Conservation (phyloP, 768 basidiomycete species). For the Favolaschia claudopus region DNA sequence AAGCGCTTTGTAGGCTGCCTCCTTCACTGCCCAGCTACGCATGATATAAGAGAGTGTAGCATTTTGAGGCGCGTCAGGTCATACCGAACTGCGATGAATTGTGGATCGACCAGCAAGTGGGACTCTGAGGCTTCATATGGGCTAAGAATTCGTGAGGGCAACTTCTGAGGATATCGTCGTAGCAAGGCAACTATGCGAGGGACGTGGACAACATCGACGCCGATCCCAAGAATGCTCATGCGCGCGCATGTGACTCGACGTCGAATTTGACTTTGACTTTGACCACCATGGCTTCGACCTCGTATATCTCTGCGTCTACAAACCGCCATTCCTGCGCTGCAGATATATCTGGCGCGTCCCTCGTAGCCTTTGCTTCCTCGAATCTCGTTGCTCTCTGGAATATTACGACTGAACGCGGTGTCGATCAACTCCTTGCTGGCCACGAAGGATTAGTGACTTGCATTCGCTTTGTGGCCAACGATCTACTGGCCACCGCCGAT, state of each 20-base stretch:
- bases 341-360: conserved; percentile 51
- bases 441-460: conserved; percentile 81
- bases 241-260: not conserved
- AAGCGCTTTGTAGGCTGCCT: conserved; percentile 87
- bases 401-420: conserved; percentile 54
- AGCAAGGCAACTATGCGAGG: conserved; percentile 69
- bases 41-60: conserved; percentile 9
- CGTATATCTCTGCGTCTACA: conserved; percentile 55
- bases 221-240: conserved; percentile 74
- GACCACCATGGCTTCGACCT: conserved; percentile 17
- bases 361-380: conserved; percentile 56
- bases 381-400: conserved; percentile 56
- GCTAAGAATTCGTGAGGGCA: conserved; percentile 74
- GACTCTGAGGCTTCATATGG: conserved; percentile 52
- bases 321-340: conserved; percentile 59
- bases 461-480: conserved; percentile 67
- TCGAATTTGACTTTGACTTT: conserved; percentile 1
- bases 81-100: conserved; percentile 80
- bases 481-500: conserved; percentile 74
- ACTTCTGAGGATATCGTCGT: conserved; percentile 48
- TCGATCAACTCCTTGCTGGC: conserved; percentile 75
- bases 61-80: conserved; percentile 21
- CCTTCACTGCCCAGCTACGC: conserved; percentile 82
- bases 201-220: conserved; percentile 76
- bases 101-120: conserved; percentile 42